Conservation (phyloP, 176 grass and related monocot genomes). For the Paspalum notatum region DNA sequence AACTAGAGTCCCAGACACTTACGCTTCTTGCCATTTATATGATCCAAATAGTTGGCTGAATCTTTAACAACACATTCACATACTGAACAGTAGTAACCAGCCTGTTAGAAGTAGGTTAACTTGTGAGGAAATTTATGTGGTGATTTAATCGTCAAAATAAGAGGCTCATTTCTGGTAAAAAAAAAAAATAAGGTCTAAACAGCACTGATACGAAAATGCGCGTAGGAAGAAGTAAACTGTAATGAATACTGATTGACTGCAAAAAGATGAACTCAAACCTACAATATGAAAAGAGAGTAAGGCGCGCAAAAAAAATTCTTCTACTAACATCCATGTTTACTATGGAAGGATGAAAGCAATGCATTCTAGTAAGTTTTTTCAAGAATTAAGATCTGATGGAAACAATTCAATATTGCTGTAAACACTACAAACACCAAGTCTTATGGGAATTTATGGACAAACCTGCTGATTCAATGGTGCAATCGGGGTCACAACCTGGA, state of each 20-base stretch:
- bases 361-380: background rate
- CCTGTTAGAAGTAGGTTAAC: constrained; percentile 49
- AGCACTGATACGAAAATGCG: background rate
- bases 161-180: background rate
- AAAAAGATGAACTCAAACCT: background rate
- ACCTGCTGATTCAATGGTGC: constrained; percentile 99
- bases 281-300: background rate
- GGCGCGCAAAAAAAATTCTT: background rate
- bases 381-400: constrained; percentile 6
- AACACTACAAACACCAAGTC: background rate
- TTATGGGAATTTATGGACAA: constrained; percentile 40
- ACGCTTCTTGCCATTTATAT: constrained; percentile 99
- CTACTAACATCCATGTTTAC: background rate
- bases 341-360: background rate
- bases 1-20: constrained; percentile 47
- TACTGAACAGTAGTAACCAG: constrained; percentile 94
- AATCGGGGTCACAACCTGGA: constrained; percentile 98
- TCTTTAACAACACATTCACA: constrained; percentile 99
- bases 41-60: constrained; percentile 98
- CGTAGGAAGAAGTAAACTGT: background rate
- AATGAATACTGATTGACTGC: background rate
- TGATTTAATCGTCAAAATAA: background rate
- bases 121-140: constrained; percentile 1
- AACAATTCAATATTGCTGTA: background rate
- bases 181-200: background rate